These are phyloP conservation scores for Aspergillus baeticus DNA, from an alignment of 495 filamentous ascomycete genomes.

Conservation along the genomic window DNA sequence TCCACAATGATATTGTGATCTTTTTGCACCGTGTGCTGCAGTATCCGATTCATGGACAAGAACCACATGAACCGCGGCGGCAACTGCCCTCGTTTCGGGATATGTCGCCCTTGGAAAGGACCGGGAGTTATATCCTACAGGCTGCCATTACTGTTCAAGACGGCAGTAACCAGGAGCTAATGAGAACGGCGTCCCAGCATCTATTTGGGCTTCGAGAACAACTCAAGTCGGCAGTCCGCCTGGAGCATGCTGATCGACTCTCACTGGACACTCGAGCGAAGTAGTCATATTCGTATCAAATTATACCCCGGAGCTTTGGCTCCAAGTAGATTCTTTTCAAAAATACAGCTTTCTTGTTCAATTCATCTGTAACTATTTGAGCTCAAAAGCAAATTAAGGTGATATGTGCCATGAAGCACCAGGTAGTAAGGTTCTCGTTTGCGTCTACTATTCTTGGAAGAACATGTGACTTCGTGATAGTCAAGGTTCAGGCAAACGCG, in stretches of 20 bases:
- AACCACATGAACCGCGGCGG: constrained; percentile 28
- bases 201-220: constrained; percentile 59
- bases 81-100: constrained; percentile 34
- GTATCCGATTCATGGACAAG: constrained; percentile 29
- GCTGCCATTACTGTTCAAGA: constrained; percentile 49
- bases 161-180: constrained; percentile 50
- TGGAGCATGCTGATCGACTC: constrained; percentile 62
- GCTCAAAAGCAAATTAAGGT: too few species aligned
- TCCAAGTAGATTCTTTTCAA: constrained; percentile 14
- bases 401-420: too few species aligned
- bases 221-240: constrained; percentile 62
- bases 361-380: background rate
- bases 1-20: constrained; percentile 47
- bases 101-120: constrained; percentile 43
- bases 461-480: constrained; percentile 48
- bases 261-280: constrained; percentile 64
- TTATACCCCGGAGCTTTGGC: constrained; percentile 22
- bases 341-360: background rate
- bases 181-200: constrained; percentile 57
- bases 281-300: constrained; percentile 20
- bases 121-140: constrained; percentile 51
- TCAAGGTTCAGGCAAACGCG: constrained; percentile 20
- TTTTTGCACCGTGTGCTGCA: constrained; percentile 47
- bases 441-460: background rate
- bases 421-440: too few species aligned